Evolutionary conservation across 2,329 filamentous ascomycete genomes (phyloP).

Genomic region (Fusarium fracticaudum): DNA sequence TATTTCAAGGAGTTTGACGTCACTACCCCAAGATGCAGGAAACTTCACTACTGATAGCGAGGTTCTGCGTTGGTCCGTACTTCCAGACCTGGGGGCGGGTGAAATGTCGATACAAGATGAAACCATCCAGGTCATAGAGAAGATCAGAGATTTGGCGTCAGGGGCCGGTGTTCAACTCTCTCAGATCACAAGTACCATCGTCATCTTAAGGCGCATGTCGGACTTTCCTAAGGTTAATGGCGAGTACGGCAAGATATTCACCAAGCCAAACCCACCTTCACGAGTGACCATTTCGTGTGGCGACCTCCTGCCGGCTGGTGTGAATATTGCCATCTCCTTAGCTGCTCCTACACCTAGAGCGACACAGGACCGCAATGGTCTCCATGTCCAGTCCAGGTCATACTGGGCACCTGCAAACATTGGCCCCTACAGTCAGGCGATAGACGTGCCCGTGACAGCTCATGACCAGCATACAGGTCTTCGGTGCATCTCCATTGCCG

Average conservation of each 20-base stretch:
- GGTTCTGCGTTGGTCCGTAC: conserved; percentile 52
- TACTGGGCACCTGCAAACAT: conserved; percentile 99
- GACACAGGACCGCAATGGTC: conserved; percentile 60
- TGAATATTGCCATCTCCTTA: conserved; percentile 69
- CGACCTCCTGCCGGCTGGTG: conserved; percentile 66
- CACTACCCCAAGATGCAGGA: conserved; percentile 1
- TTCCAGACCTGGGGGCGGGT: conserved; percentile 39
- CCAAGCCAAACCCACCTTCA: conserved; percentile 81
- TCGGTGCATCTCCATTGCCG: conserved; percentile 74
- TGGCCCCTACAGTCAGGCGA: conserved; percentile 93
- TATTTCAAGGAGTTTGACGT: not conserved
- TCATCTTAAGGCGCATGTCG: conserved; percentile 81
- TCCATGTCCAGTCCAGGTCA: conserved; percentile 92
- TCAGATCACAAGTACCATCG: conserved; percentile 64
- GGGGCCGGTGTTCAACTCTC: conserved; percentile 42
- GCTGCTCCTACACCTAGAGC: conserved; percentile 49
- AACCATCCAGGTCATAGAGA: conserved; percentile 57
- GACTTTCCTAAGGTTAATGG: conserved; percentile 81
- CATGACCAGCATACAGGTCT: conserved; percentile 32
- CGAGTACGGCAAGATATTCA: conserved; percentile 80
- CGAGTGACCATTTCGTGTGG: conserved; percentile 86
- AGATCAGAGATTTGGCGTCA: conserved; percentile 55
- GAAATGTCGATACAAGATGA: conserved; percentile 56
- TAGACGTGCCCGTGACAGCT: conserved; percentile 58
- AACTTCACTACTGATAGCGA: conserved; percentile 32